phyloP scores from a whole-genome alignment of 371 early-diverging fungal species.

The Capillidium heterosporum region DNA sequence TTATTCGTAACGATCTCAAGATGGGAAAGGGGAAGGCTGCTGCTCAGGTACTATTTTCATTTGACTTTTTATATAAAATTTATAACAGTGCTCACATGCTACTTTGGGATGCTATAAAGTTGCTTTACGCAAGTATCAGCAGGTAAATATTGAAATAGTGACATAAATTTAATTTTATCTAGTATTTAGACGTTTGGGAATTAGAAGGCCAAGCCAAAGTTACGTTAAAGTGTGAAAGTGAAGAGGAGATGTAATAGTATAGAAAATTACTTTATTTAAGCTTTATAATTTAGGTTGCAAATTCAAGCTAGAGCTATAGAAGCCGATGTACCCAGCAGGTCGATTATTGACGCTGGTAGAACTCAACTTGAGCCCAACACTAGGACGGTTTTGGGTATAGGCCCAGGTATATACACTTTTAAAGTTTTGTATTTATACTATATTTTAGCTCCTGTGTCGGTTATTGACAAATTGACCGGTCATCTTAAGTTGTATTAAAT shows the following conservation, averaged over 20 bases:
- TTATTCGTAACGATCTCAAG: slow-evolving; percentile 74
- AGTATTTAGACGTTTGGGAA: slow-evolving; percentile 57
- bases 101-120: slow-evolving; percentile 72
- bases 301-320: slow-evolving; percentile 49
- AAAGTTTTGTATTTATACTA: background rate
- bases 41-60: slow-evolving; percentile 42
- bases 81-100: slow-evolving; percentile 72
- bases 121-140: slow-evolving; percentile 8
- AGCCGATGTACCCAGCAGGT: slow-evolving; percentile 53
- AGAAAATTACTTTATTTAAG: background rate
- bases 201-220: slow-evolving; percentile 70
- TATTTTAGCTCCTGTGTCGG: slow-evolving; percentile 38
- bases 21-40: slow-evolving; percentile 95
- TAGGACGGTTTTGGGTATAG: slow-evolving; percentile 88
- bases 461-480: slow-evolving; percentile 63
- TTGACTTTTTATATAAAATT: background rate
- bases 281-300: slow-evolving; percentile 26
- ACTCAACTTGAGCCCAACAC: slow-evolving; percentile 96
- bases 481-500: slow-evolving; percentile 64
- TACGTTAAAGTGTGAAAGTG: slow-evolving; percentile 55
- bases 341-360: slow-evolving; percentile 88
- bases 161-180: slow-evolving; percentile 1
- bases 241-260: slow-evolving; percentile 48
- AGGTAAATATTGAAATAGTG: background rate
- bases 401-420: slow-evolving; percentile 44